Conservation (phyloP, 1,139 yeast genomes). For the Yamadazyma mexicana region DNA sequence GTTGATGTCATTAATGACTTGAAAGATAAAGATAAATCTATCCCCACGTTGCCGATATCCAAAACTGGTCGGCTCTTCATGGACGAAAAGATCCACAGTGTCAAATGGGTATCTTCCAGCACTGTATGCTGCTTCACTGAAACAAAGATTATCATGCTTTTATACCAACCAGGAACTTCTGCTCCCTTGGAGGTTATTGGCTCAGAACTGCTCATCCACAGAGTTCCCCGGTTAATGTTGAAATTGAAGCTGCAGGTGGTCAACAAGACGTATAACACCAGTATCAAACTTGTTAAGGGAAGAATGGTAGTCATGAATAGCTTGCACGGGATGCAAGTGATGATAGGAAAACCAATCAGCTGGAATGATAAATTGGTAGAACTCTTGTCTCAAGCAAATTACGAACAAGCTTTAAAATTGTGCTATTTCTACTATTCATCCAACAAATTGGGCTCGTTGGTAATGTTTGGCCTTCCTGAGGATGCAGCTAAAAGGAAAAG, state of each 20-base stretch:
- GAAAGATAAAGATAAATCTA: constrained; percentile 39
- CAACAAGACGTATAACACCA: constrained; percentile 9
- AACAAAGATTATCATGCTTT: constrained; percentile 5
- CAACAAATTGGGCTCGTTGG: constrained; percentile 46
- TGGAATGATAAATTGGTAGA: constrained; percentile 72
- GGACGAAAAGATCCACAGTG: constrained; percentile 35
- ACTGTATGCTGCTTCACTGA: constrained; percentile 36
- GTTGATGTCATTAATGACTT: constrained; percentile 30
- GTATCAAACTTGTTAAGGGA: constrained; percentile 28
- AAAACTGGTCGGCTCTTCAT: constrained; percentile 41
- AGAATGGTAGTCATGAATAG: constrained; percentile 23
- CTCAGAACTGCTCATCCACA: constrained; percentile 3
- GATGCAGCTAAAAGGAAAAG: constrained; percentile 41
- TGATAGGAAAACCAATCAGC: constrained; percentile 58
- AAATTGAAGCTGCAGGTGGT: constrained; percentile 5
- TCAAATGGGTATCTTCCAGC: constrained; percentile 62
- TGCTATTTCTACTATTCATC: constrained; percentile 54
- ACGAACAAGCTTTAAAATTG: constrained; percentile 53
- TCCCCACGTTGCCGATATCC: constrained; percentile 41
- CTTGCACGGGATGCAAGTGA: constrained; percentile 12
- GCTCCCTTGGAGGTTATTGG: constrained; percentile 7
- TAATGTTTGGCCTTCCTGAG: constrained; percentile 55
- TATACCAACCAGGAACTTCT: constrained; percentile 3
- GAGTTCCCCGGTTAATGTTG: constrained; percentile 1
- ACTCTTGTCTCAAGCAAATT: constrained; percentile 48